phyloP scores from a whole-genome alignment of 257 asterid genomes.

The Plantago elongata region DNA sequence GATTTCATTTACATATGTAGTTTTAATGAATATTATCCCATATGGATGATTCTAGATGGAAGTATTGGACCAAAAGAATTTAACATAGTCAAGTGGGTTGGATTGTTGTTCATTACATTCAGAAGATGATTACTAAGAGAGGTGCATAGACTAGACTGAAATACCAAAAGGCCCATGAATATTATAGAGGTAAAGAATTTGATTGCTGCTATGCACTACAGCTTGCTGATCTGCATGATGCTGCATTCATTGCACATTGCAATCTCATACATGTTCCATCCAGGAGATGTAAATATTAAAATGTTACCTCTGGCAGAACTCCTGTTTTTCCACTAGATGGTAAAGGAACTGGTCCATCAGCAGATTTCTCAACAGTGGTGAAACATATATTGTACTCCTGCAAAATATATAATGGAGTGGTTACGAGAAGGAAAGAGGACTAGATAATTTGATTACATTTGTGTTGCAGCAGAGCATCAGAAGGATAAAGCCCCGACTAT shows the following conservation, averaged over 20 bases:
- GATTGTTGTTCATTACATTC: too few species aligned
- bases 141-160: too few species aligned
- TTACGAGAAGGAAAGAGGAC: conserved; percentile 8
- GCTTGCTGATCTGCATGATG: background rate
- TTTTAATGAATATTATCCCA: background rate
- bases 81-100: too few species aligned
- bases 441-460: background rate
- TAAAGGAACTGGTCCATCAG: conserved; percentile 59
- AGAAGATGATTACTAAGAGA: too few species aligned
- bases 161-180: too few species aligned
- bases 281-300: conserved; percentile 4
- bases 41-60: background rate
- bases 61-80: background rate
- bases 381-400: conserved; percentile 98
- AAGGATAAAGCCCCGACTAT: conserved; percentile 1
- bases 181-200: too few species aligned
- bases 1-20: background rate
- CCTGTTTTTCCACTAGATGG: conserved; percentile 75
- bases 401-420: conserved; percentile 16
- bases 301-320: conserved; percentile 83
- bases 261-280: conserved; percentile 5
- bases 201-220: background rate
- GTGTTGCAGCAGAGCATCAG: background rate
- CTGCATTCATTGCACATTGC: background rate
- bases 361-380: conserved; percentile 84